phyloP scores from a whole-genome alignment of 192 early-diverging fungal genomes.

The Backusella psychrophila region DNA sequence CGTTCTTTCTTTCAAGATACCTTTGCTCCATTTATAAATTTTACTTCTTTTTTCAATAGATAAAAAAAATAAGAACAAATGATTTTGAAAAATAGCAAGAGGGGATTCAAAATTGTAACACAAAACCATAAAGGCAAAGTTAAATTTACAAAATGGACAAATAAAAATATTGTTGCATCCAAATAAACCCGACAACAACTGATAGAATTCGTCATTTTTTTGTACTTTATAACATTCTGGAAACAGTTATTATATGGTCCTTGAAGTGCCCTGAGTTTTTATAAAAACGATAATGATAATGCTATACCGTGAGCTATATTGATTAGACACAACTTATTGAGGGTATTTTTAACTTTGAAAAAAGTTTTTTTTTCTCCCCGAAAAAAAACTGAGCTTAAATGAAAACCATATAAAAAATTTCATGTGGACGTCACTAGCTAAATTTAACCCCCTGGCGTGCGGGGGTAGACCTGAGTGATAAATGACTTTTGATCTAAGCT shows the following conservation, averaged over 20 bases:
- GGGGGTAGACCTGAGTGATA: constrained; percentile 2
- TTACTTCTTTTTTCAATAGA: neutral
- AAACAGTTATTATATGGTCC: neutral
- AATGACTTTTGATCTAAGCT: constrained; percentile 1
- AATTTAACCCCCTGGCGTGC: constrained; percentile 2
- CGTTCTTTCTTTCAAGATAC: neutral
- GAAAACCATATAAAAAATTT: neutral
- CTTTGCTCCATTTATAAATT: neutral
- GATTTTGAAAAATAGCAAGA: neutral
- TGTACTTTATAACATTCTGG: neutral
- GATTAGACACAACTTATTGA: neutral
- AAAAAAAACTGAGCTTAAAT: constrained; percentile 5
- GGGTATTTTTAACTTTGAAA: neutral
- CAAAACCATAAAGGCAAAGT: neutral
- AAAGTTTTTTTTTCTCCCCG: neutral
- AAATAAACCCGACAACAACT: neutral
- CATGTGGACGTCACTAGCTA: neutral
- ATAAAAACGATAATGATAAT: neutral
- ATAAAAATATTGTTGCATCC: neutral
- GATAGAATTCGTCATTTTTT: neutral
- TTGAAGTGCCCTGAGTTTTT: neutral
- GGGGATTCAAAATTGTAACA: neutral
- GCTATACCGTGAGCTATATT: neutral
- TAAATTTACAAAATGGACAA: constrained; percentile 1
- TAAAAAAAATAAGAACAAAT: constrained; percentile 1